Evolutionary conservation across 805 yeast species (phyloP).

Genomic region (Saccharomycopsis microspora): DNA sequence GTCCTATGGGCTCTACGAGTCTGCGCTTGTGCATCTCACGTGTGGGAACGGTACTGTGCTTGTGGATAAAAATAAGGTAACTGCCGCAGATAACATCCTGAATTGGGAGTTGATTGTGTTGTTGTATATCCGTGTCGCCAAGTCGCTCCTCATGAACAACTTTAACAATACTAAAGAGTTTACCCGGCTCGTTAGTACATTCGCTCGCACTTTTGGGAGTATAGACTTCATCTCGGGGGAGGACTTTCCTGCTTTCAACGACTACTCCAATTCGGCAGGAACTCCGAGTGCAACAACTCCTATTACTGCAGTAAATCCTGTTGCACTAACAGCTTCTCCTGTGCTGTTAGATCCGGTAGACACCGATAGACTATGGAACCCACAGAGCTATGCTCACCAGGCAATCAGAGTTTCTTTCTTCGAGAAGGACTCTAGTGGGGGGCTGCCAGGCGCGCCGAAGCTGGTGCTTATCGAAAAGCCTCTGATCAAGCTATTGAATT

Average conservation of each 20-base stretch:
- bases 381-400: slow-evolving; percentile 6
- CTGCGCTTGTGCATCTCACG: slow-evolving; percentile 12
- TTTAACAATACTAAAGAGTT: slow-evolving; percentile 15
- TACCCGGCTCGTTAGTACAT: slow-evolving; percentile 14
- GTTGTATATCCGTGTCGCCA: slow-evolving; percentile 14
- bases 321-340: slow-evolving; percentile 1
- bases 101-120: slow-evolving; percentile 16
- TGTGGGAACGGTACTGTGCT: slow-evolving; percentile 16
- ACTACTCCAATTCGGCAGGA: slow-evolving; percentile 1
- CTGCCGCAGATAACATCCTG: slow-evolving; percentile 15
- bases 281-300: slow-evolving; percentile 6
- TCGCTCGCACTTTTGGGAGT: slow-evolving; percentile 16
- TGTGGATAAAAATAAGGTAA: slow-evolving; percentile 15
- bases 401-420: slow-evolving; percentile 15
- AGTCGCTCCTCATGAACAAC: slow-evolving; percentile 12
- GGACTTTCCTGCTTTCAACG: slow-evolving; percentile 9
- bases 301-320: slow-evolving; percentile 2
- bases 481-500: slow-evolving; percentile 40
- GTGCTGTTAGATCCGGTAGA: slow-evolving; percentile 8
- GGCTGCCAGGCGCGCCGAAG: slow-evolving; percentile 1
- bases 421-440: slow-evolving; percentile 10
- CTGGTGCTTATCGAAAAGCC: slow-evolving; percentile 17
- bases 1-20: slow-evolving; percentile 34
- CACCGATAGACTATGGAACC: slow-evolving; percentile 1
- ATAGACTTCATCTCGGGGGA: slow-evolving; percentile 14